These are phyloP conservation scores for Santalum album DNA, from an alignment of 164 flowering plant genomes.

Conservation along the genomic window DNA sequence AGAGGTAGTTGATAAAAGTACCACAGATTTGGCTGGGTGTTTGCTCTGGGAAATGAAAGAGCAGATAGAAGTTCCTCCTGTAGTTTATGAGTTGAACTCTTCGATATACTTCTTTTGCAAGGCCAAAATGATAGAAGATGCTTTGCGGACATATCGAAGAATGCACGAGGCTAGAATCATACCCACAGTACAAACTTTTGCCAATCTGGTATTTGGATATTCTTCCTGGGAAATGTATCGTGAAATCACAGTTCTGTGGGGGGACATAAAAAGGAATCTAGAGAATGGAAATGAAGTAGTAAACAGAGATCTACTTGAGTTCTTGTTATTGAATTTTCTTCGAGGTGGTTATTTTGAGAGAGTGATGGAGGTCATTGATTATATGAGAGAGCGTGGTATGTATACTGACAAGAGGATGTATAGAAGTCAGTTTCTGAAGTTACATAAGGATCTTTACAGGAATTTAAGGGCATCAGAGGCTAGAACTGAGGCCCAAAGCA, in stretches of 20 bases:
- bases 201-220: conserved; percentile 40
- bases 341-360: conserved; percentile 88
- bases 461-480: conserved; percentile 44
- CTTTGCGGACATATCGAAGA: conserved; percentile 42
- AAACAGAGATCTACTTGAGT: conserved; percentile 53
- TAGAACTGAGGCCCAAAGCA: conserved; percentile 56
- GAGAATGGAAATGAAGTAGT: conserved; percentile 18
- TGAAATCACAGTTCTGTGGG: conserved; percentile 79
- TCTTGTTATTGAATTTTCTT: conserved; percentile 54
- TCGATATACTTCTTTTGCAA: conserved; percentile 72
- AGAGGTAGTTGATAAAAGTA: conserved; percentile 5
- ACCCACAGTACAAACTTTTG: conserved; percentile 57
- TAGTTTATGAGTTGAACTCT: conserved; percentile 50
- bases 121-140: conserved; percentile 87
- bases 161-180: conserved; percentile 45
- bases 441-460: conserved; percentile 66
- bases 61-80: conserved; percentile 15
- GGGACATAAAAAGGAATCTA: conserved; percentile 68
- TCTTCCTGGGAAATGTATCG: conserved; percentile 59
- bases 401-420: conserved; percentile 58
- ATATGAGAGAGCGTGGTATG: conserved; percentile 43
- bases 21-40: conserved; percentile 24
- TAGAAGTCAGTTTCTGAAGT: conserved; percentile 57
- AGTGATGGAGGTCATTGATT: conserved; percentile 57
- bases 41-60: conserved; percentile 32